A percentile compares a stretch with the other conserved stretches of the same genome.
Conservation (phyloP, 129 eudicot species). For the Arctium lappa region DNA sequence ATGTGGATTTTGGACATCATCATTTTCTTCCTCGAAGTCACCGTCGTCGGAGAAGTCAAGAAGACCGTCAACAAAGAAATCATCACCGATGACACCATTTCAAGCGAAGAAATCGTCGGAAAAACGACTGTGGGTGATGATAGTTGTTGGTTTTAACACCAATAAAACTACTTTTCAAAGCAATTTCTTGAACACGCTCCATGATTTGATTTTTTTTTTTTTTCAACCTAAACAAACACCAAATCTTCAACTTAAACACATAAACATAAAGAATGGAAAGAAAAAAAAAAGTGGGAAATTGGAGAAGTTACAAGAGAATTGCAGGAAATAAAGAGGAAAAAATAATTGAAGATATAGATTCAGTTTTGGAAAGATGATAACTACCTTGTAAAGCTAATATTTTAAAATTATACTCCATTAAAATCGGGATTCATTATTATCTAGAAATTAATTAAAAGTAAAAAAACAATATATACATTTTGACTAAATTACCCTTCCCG, state of each 20-base stretch:
- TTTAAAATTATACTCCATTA: no score
- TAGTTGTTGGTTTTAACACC: slow-evolving; percentile 12
- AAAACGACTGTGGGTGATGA: slow-evolving; percentile 23
- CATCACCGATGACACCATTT: slow-evolving; percentile 46
- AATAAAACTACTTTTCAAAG: slow-evolving; percentile 44
- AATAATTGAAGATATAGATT: not conserved
- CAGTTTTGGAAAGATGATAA: no score
- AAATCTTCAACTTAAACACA: not conserved
- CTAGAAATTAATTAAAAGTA: no score
- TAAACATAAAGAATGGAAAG: not conserved
- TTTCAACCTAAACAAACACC: slow-evolving; percentile 24
- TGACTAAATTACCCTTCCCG: no score
- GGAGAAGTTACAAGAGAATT: slow-evolving; percentile 18
- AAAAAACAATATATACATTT: no score
- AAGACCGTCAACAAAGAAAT: slow-evolving; percentile 65
- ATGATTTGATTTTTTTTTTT: slow-evolving; percentile 16
- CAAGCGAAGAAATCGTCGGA: slow-evolving; percentile 31
- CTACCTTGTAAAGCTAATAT: no score
- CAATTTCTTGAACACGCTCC: slow-evolving; percentile 56
- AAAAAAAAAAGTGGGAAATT: not conserved
- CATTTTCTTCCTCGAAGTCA: slow-evolving; percentile 32
- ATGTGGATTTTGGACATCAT: not conserved
- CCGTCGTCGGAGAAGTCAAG: slow-evolving; percentile 70
- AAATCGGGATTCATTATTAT: no score
- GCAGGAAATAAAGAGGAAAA: slow-evolving; percentile 8